A percentile compares a stretch with the other conserved stretches of the same genome.
These are phyloP conservation scores for Clonostachys sp. DNA, from an alignment of 2,329 filamentous ascomycete species.

Conservation along the genomic window DNA sequence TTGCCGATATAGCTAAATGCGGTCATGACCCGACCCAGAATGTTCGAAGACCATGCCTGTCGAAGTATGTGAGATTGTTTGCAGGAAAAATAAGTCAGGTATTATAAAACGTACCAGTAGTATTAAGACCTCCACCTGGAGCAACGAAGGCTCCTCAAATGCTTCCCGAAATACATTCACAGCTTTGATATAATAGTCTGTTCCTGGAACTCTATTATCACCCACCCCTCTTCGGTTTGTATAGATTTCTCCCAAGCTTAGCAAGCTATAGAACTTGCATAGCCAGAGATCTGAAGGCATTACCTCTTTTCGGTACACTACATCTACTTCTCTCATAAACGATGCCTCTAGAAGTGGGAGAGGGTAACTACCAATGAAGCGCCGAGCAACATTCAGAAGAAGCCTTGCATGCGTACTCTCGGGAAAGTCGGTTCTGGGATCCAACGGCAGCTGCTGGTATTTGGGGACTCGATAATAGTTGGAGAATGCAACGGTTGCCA, in stretches of 20 bases:
- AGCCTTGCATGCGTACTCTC: conserved; percentile 21
- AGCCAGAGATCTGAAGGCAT: conserved; percentile 21
- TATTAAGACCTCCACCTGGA: conserved; percentile 34
- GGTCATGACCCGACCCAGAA: conserved; percentile 23
- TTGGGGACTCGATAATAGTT: conserved; percentile 12
- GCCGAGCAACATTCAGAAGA: conserved; percentile 15
- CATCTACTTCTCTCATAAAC: conserved; percentile 27
- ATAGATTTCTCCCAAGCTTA: conserved; percentile 38
- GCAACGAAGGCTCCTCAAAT: conserved; percentile 34
- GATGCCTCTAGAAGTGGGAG: conserved; percentile 24
- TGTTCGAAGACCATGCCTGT: conserved; percentile 20
- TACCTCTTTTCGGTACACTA: conserved; percentile 23
- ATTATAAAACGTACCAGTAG: conserved; percentile 20
- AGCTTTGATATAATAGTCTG: conserved; percentile 32
- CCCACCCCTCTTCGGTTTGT: conserved; percentile 24
- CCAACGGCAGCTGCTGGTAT: too few relatives aligned
- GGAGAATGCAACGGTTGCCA: conserved; percentile 14
- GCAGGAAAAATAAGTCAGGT: too few relatives aligned
- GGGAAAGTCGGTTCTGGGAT: conserved; percentile 7
- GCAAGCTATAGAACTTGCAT: conserved; percentile 36
- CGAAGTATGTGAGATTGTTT: neutral
- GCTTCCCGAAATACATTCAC: conserved; percentile 32
- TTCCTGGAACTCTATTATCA: conserved; percentile 29
- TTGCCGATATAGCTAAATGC: conserved; percentile 23
- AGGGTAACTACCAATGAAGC: conserved; percentile 22